Percentiles rank a stretch among this genome's conserved stretches.
Conservation (phyloP, 768 basidiomycete genomes). For the Erythrobasidium yunnanense region DNA sequence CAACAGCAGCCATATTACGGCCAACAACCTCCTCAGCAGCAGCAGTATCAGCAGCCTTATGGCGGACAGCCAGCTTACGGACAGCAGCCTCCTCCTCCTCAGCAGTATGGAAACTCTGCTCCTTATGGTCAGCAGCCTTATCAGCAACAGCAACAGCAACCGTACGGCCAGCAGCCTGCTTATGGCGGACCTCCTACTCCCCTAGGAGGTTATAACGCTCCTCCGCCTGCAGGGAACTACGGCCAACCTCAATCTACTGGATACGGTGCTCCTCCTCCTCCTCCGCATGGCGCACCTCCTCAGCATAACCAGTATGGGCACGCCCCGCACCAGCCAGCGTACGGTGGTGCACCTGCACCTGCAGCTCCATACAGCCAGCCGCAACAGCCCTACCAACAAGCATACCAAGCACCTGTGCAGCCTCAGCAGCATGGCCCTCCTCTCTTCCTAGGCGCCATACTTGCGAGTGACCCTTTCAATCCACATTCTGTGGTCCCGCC, state of each 20-base stretch:
- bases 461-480: constrained; percentile 3
- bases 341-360: constrained; percentile 2
- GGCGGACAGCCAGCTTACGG: background rate
- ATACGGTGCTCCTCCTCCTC: constrained; percentile 33
- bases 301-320: background rate
- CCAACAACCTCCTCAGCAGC: background rate
- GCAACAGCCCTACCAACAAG: background rate
- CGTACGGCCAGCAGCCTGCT: background rate
- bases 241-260: background rate
- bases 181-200: constrained; percentile 23
- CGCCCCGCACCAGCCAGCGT: background rate
- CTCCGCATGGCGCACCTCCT: background rate
- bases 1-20: background rate
- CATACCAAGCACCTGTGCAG: no score
- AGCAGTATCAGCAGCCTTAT: background rate
- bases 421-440: background rate
- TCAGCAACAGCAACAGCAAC: background rate
- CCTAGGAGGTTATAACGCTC: constrained; percentile 20
- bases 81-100: no score
- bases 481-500: background rate
- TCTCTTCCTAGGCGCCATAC: background rate
- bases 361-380: constrained; percentile 13
- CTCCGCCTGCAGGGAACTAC: constrained; percentile 7
- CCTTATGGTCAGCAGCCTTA: no score
- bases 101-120: no score